Base-by-base conservation (phyloP, 352 stramenopile genomes). In the Thraustochytrium striatum region DNA sequence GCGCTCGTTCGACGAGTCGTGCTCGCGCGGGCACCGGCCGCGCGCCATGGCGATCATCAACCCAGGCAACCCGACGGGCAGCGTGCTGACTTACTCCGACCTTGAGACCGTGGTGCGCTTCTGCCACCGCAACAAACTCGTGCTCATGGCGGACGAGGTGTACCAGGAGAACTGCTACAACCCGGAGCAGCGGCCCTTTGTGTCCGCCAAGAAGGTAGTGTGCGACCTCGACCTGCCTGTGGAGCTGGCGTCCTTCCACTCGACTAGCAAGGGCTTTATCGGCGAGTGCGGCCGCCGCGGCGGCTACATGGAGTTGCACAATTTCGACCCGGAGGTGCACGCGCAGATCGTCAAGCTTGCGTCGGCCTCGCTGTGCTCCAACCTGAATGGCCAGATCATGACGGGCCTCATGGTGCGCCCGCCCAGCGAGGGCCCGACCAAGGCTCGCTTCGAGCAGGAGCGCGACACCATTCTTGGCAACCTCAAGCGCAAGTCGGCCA, bases 141-240 rank as follows among this genome's bases (percentile, higher is more conserved):
- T 98, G 39, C 87, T 99, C 57, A 84, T 99, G 69, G 94, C 96
- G 1, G 97, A 99, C 83, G 96, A 99, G 86, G 97, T 99, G 25
- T 99, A 99, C 86, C 96, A 99, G 84, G 94, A 98, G 83, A 99
- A 99, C 88, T 93, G 99, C 59, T 99, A 98, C 84, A 90, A 92
- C 7, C 16, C 16, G 28, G 84, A 92, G 32, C 89, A 90, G 65
- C 92, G 92, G 81, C 82, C 89, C 78, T 99, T 99, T 81, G 87
- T 96, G 57, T 98, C 91, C 69, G 96, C 95, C 86, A 97, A 96
- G 83, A 97, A 97, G 72, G 90, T 96, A 44, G 88, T 96, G 70
- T 88, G 90, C 69, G 92, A 97, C 81, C 91, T 97, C 85, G 91
- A 90, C 52, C 78, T 87, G 38, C 44, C 82, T 72, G 87, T 98